Conservation (phyloP, 1,284 basidiomycete genomes). For the Cutaneotrichosporon cavernicola region DNA sequence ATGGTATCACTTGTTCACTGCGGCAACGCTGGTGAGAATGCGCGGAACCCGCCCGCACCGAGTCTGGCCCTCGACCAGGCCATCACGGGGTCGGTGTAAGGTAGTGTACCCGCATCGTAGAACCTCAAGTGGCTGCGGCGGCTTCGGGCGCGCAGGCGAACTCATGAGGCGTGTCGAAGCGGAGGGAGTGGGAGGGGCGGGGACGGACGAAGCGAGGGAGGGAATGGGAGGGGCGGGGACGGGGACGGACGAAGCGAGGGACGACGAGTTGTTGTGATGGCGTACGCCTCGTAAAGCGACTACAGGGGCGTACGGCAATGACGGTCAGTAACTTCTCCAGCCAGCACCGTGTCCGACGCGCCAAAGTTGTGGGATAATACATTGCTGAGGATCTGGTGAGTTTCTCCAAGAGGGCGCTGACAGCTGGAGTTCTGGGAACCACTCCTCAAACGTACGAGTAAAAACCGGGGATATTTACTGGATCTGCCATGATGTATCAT, state of each 20-base stretch:
- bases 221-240: not conserved
- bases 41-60: no score
- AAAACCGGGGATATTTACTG: not conserved
- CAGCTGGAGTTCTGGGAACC: slow-evolving; percentile 21
- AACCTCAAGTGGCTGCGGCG: slow-evolving; percentile 36
- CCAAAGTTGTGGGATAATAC: not conserved
- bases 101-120: slow-evolving; percentile 3
- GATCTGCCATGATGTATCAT: not conserved
- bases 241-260: no score
- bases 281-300: slow-evolving; percentile 33
- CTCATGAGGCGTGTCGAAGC: slow-evolving; percentile 11
- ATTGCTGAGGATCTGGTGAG: slow-evolving; percentile 2
- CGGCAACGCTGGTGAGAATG: no score
- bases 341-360: not conserved
- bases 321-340: slow-evolving; percentile 13
- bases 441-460: slow-evolving; percentile 4
- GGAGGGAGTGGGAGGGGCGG: not conserved
- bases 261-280: slow-evolving; percentile 34
- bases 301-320: slow-evolving; percentile 12
- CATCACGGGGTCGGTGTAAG: no score
- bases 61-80: no score
- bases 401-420: not conserved
- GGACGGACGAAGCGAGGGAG: no score
- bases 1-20: no score
- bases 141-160: no score